Percentiles rank a stretch among this genome's conserved stretches.
phyloP scores from a whole-genome alignment of 2,329 filamentous ascomycete genomes.

The Exophiala sp. region DNA sequence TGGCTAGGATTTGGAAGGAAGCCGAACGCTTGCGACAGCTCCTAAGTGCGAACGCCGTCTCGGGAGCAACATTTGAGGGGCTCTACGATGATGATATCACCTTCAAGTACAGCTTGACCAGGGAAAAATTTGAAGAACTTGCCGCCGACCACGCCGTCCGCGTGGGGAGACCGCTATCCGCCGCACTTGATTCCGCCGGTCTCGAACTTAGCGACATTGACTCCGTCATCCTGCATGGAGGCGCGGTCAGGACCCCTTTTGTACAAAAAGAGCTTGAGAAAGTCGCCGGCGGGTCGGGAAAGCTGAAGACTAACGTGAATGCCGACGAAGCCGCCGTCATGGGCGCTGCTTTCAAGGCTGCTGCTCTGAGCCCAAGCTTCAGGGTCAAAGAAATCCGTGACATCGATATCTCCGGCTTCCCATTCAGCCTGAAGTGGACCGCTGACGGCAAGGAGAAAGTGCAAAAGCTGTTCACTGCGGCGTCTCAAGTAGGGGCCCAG shows the following conservation, averaged over 20 bases:
- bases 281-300: slow-evolving; percentile 63
- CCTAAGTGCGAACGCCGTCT: slow-evolving; percentile 85
- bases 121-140: slow-evolving; percentile 74
- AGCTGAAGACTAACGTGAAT: slow-evolving; percentile 90
- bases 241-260: slow-evolving; percentile 83
- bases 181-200: slow-evolving; percentile 67
- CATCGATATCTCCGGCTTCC: slow-evolving; percentile 68
- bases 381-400: slow-evolving; percentile 93
- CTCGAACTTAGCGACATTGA: slow-evolving; percentile 71
- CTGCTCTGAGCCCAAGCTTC: slow-evolving; percentile 88
- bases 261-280: slow-evolving; percentile 84
- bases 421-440: slow-evolving; percentile 68
- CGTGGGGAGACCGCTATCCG: slow-evolving; percentile 62
- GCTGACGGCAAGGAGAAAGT: slow-evolving; percentile 64
- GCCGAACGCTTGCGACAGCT: slow-evolving; percentile 81
- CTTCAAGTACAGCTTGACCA: slow-evolving; percentile 82
- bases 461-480: slow-evolving; percentile 76
- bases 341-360: slow-evolving; percentile 89
- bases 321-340: slow-evolving; percentile 95
- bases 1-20: slow-evolving; percentile 89
- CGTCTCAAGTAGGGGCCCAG: slow-evolving; percentile 66
- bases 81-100: slow-evolving; percentile 81
- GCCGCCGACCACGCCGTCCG: slow-evolving; percentile 62
- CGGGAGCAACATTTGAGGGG: slow-evolving; percentile 73
- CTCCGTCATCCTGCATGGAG: slow-evolving; percentile 89